Evolutionary conservation across 2,329 filamentous ascomycete species (phyloP), one percentile per base, ranked within the genome.

Genomic region (Dryadomyces quercivorus): DNA sequence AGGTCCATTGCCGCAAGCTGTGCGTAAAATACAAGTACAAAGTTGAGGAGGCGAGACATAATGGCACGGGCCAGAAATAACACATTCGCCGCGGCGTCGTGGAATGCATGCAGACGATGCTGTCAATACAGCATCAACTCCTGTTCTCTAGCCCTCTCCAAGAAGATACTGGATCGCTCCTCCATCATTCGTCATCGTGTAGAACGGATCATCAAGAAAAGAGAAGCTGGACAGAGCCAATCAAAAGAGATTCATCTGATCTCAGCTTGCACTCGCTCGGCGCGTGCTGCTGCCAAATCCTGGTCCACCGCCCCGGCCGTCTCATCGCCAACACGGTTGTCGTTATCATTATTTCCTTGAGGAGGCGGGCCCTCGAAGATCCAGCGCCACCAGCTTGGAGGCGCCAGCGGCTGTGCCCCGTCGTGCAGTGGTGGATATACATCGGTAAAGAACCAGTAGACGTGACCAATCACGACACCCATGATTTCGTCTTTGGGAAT

Each of bases 401-500:
- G 92, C 63, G 95, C 92, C 50, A 98, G 75, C 0, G 93, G 93
- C 55, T 88, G 79, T 52, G 86, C 84, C 18, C 89, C 89, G 59
- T 86, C 83, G 69, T 96, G 88, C 46, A 96, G 78, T 3, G 90
- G 87, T 3, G 93, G 93, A 69, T 95, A 98, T 16, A 98, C 91
- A 67, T 98, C 93, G 57, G 84, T 88, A 69, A 97, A 96, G 72
- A 96, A 98, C 69, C 97, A 98, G 86, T 91, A 97, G 44, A 97
- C 78, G 70, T 98, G 93, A 10, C 93, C 93, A 43, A 97, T 91
- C 10, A 93, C 82, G 16, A 96, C 89, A 4, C 93, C 93, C 73
- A 94, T 89, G 59, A 98, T 86, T 73, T 98, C 93, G 67, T 97
- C 93, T 70, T 94, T 95, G 4, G 93, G 93, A 45, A 97, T 77